Evolutionary conservation across 2,329 filamentous ascomycete genomes (phyloP).

Genomic region (Botrytis pseudocinerea): DNA sequence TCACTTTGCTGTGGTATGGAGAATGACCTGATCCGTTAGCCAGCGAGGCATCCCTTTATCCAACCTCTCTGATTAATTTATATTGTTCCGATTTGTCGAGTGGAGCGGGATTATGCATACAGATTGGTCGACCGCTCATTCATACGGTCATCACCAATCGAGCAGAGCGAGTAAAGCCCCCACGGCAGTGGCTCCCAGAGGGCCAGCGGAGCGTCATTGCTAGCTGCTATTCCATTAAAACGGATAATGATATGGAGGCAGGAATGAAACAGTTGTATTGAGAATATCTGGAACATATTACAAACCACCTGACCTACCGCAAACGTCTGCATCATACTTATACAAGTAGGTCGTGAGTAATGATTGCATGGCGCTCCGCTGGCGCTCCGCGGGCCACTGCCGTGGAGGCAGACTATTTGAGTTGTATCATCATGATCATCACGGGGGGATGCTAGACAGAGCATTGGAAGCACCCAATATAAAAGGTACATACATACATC

Average conservation of each 20-base stretch:
- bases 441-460: background rate
- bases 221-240: background rate
- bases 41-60: background rate
- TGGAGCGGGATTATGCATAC: background rate
- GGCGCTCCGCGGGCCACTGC: background rate
- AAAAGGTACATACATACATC: background rate
- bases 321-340: no score
- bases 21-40: background rate
- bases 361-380: background rate
- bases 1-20: background rate
- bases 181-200: background rate
- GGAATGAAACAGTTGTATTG: no score
- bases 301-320: no score
- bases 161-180: background rate
- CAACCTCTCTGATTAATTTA: slow-evolving; percentile 14
- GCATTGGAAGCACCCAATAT: background rate
- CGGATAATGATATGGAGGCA: background rate
- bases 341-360: background rate
- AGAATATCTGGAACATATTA: no score
- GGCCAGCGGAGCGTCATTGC: slow-evolving; percentile 6
- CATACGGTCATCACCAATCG: background rate
- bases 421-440: background rate
- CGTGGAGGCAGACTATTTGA: background rate
- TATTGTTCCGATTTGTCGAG: background rate
- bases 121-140: background rate